Base-by-base conservation (phyloP, 2,329 filamentous ascomycete species). In the Akanthomyces lecanii region DNA sequence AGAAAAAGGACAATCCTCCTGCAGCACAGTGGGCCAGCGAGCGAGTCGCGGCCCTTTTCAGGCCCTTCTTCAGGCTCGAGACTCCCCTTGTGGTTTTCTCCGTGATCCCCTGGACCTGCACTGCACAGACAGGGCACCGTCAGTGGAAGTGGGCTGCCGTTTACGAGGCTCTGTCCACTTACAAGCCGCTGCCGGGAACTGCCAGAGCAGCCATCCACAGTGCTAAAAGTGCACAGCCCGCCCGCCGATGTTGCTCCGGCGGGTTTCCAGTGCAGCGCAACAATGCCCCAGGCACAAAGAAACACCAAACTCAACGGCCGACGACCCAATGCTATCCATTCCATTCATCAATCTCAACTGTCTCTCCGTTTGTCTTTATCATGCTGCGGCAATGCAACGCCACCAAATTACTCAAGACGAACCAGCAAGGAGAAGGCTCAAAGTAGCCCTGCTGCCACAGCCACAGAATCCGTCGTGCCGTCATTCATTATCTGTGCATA, bases 81-180 rank as follows among this genome's bases (percentile, higher is more conserved):
- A 25, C 12, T 30, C 10, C 25, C 16, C 23, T n/a, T 28, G 16
- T 53, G 7, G 36, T 38, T 33, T 38, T 10, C 36, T 38, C 36
- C 36, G 3, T 38, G 36, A 6, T 25, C 36, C 14, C 52, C 52
- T 55, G 52, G 23, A 21, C 28, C 38, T 40, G 38, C 8, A 55
- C 52, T 40, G 52, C 23, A 55, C 38, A 44, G 38, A 55, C 40
- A 28, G 23, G 45, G 23, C 25, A 51, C 23, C 4, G 23, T 12
- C 36, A 21, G 21, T 21, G 21, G 21, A 1, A 30, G 30, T 38
- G 36, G 33, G 21, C 36, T 50, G 21, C 30, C 40, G 14, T 28
- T 50, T 50, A 59, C 33, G 30, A 59, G 55, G 55, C 44, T 30
- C 42, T 23, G 28, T 47, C 54, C 54, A 47, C 40, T 57, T 4